Evolutionary conservation across 495 filamentous ascomycete genomes (phyloP).

Genomic region (Penicillium silybi): DNA sequence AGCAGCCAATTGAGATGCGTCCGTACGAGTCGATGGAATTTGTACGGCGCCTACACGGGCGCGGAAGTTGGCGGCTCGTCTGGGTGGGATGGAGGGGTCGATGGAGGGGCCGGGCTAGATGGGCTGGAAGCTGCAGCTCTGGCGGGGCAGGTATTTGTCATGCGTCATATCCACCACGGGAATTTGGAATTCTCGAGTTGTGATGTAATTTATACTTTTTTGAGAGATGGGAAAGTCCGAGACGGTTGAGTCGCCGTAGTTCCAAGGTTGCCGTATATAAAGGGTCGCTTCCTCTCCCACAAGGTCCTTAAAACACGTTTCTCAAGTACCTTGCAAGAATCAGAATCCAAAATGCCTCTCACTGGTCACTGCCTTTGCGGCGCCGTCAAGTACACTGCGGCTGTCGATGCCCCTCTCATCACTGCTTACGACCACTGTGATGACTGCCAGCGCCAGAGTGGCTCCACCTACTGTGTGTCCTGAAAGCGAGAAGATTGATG

Average conservation of each 20-base stretch:
- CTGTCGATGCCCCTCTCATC: conserved; percentile 50
- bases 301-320: conserved; percentile 27
- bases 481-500: too few relatives aligned
- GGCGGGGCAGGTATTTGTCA: conserved; percentile 17
- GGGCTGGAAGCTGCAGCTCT: neutral
- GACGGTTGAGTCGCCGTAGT: neutral
- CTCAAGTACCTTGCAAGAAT: conserved; percentile 33
- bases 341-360: conserved; percentile 52
- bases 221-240: neutral
- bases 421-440: conserved; percentile 69
- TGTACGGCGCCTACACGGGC: conserved; percentile 4
- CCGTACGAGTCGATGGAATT: conserved; percentile 5
- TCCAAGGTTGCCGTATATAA: neutral
- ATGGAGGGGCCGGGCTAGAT: neutral
- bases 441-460: conserved; percentile 66
- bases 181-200: conserved; percentile 13
- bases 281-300: conserved; percentile 10
- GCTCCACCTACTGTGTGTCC: conserved; percentile 61
- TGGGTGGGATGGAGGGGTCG: neutral
- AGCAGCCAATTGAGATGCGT: conserved; percentile 6
- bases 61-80: conserved; percentile 4
- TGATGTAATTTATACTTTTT: conserved; percentile 8
- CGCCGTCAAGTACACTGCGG: conserved; percentile 60
- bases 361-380: conserved; percentile 69
- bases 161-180: neutral